These are phyloP conservation scores for Jaapia argillacea DNA, from an alignment of 768 basidiomycete genomes.

Conservation along the genomic window DNA sequence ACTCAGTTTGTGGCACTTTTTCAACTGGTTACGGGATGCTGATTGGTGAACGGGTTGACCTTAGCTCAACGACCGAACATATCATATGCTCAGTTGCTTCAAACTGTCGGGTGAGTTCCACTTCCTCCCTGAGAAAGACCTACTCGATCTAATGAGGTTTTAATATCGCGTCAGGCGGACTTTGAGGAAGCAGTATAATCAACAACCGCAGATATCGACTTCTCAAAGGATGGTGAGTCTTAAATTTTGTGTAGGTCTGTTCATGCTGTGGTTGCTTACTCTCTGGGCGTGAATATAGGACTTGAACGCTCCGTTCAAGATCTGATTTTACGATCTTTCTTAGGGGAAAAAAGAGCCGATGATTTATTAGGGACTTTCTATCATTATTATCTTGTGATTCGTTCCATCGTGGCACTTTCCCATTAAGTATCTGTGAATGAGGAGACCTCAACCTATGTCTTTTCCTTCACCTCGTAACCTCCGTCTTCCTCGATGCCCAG, in stretches of 20 bases:
- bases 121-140: not conserved
- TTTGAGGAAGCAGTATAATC: constrained; percentile 48
- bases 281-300: too few species aligned
- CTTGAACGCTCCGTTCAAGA: too few species aligned
- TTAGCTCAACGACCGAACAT: constrained; percentile 37
- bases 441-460: not conserved
- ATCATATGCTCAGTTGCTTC: constrained; percentile 49
- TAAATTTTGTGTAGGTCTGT: too few species aligned
- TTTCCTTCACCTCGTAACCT: not conserved
- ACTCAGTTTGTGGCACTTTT: too few species aligned
- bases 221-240: constrained; percentile 61
- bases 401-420: too few species aligned
- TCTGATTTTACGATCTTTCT: too few species aligned
- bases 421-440: not conserved
- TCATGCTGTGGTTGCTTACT: too few species aligned
- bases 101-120: constrained; percentile 33
- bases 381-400: too few species aligned
- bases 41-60: not conserved
- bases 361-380: too few species aligned
- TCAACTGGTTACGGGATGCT: too few species aligned
- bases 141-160: not conserved
- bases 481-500: not conserved
- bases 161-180: constrained; percentile 31
- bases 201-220: constrained; percentile 66
- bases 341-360: too few species aligned